phyloP scores from a whole-genome alignment of 2,329 filamentous ascomycete genomes.

The Paraconiothyrium brasiliense region DNA sequence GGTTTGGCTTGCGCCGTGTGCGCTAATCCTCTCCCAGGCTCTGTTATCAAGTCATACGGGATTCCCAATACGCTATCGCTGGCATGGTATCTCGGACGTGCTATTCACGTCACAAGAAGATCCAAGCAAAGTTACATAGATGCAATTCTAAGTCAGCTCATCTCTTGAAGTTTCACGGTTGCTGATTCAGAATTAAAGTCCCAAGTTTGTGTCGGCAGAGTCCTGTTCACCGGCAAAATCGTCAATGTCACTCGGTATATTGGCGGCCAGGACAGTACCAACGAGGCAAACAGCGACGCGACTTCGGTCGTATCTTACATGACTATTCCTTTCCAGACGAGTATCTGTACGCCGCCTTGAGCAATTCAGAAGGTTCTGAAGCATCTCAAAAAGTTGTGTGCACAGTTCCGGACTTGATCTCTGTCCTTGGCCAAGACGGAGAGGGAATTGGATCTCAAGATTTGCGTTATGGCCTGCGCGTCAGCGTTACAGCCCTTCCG shows the following conservation, averaged over 20 bases:
- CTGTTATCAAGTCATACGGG: neutral
- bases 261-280: neutral
- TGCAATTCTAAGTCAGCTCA: neutral
- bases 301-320: conserved; percentile 28
- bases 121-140: neutral
- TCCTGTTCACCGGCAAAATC: neutral
- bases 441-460: conserved; percentile 63
- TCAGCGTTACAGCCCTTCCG: conserved; percentile 63
- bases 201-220: neutral
- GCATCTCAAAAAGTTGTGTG: conserved; percentile 54
- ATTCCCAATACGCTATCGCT: neutral
- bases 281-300: neutral
- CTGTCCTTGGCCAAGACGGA: conserved; percentile 59
- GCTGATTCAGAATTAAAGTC: neutral
- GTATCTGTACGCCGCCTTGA: conserved; percentile 56
- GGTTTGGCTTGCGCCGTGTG: neutral
- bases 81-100: neutral
- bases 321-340: conserved; percentile 69
- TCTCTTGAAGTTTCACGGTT: neutral
- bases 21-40: neutral
- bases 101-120: neutral
- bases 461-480: conserved; percentile 63
- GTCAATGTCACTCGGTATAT: too few relatives aligned
- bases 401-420: conserved; percentile 61
- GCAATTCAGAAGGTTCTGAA: conserved; percentile 38